These are phyloP conservation scores for Malus hybrid DNA, from an alignment of 331 rosid species.

Conservation along the genomic window DNA sequence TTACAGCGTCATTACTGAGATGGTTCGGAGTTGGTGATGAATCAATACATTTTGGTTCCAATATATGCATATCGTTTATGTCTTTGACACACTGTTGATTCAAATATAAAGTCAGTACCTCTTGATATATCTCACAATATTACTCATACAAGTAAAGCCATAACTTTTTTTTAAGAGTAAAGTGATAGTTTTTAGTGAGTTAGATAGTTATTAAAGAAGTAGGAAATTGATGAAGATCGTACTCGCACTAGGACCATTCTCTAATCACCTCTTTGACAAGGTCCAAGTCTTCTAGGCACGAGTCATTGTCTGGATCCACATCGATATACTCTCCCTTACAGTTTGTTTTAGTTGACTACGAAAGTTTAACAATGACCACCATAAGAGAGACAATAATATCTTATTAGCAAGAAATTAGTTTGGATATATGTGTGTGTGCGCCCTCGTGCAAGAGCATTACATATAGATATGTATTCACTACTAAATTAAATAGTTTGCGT, in stretches of 20 bases:
- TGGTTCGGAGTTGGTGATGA: neutral
- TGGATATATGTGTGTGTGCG: no score
- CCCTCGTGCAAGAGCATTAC: no score
- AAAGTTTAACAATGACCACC: no score
- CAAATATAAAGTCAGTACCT: neutral
- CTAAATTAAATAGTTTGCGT: no score
- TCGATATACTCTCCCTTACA: neutral
- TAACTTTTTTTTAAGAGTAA: no score
- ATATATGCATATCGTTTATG: neutral
- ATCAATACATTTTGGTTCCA: neutral
- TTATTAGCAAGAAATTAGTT: no score
- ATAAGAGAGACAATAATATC: no score
- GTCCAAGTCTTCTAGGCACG: neutral
- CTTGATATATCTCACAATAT: neutral
- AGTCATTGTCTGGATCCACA: conserved; percentile 4
- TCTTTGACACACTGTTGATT: conserved; percentile 2
- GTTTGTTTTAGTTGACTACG: neutral
- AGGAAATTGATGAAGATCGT: no score
- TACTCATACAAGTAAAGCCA: neutral
- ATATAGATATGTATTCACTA: no score
- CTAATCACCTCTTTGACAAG: conserved; percentile 2
- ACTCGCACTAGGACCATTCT: no score
- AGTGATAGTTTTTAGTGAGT: no score
- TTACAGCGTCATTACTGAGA: neutral
- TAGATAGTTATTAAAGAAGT: no score